phyloP scores from a whole-genome alignment of 169 alveolate species.

The Amoebophrya sp. region DNA sequence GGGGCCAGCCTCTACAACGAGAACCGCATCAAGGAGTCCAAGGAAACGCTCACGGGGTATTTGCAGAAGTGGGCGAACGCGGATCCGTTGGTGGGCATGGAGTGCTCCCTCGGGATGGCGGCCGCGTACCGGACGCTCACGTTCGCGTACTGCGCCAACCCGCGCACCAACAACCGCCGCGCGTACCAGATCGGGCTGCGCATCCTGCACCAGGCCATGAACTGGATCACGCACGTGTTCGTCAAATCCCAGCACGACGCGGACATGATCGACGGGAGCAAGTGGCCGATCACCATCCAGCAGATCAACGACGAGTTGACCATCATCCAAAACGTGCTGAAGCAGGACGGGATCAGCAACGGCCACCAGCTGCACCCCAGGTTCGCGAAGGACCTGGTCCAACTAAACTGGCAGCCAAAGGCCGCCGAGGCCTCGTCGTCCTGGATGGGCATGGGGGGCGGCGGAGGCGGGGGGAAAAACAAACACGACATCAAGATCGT shows the following conservation, averaged over 20 bases:
- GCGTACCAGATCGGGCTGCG: background rate
- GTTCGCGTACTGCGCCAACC: background rate
- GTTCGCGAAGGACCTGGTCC: background rate
- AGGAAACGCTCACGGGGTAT: background rate
- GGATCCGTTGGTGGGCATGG: background rate
- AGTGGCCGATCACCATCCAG: conserved; percentile 16
- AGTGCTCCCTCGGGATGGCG: conserved; percentile 7
- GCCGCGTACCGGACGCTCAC: conserved; percentile 5
- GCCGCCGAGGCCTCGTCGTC: background rate
- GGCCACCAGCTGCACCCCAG: background rate
- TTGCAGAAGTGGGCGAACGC: background rate
- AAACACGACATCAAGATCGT: background rate
- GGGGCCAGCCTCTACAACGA: background rate
- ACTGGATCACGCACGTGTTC: conserved; percentile 11
- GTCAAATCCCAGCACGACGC: conserved; percentile 5
- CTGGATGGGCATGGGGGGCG: too few relatives aligned
- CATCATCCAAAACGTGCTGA: background rate
- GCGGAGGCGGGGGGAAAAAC: background rate
- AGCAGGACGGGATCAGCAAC: background rate
- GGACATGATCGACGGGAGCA: background rate
- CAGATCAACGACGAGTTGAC: conserved; percentile 12
- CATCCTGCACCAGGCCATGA: conserved; percentile 5
- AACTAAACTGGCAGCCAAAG: background rate
- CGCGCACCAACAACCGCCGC: background rate
- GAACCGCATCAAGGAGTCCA: background rate